Conservation (phyloP, 192 early-diverging fungal genomes). For the Podila minutissima region DNA sequence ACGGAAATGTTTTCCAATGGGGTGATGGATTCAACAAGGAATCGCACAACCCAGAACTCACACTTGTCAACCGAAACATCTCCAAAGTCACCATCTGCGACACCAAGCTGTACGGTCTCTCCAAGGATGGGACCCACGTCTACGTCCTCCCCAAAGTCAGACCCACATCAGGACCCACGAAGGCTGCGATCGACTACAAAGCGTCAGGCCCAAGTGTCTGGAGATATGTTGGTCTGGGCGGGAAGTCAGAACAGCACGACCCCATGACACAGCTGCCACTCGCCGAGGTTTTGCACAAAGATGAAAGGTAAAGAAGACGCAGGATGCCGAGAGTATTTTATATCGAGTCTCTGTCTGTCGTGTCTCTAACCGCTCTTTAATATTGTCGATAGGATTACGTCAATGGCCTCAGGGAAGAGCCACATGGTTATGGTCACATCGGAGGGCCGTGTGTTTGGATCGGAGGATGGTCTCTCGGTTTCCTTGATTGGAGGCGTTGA, state of each 20-base stretch:
- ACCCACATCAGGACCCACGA: conserved; percentile 25
- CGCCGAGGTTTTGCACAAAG: conserved; percentile 19
- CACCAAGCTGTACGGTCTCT: conserved; percentile 25
- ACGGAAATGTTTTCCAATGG: conserved; percentile 57
- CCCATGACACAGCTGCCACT: conserved; percentile 37
- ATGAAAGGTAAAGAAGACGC: conserved; percentile 11
- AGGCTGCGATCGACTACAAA: conserved; percentile 35
- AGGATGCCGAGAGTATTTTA: not conserved
- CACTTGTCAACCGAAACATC: conserved; percentile 48
- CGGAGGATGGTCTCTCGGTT: conserved; percentile 43
- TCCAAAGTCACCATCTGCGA: conserved; percentile 33
- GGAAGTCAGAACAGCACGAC: conserved; percentile 12
- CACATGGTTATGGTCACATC: conserved; percentile 54
- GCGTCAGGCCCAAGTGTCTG: conserved; percentile 9
- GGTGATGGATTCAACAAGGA: conserved; percentile 35
- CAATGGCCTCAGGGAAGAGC: conserved; percentile 50
- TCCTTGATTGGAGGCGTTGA: conserved; percentile 27
- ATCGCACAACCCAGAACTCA: conserved; percentile 38
- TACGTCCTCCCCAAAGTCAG: conserved; percentile 46
- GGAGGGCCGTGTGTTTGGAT: conserved; percentile 49
- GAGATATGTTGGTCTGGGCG: conserved; percentile 42
- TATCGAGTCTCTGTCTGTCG: not conserved
- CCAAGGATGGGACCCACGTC: conserved; percentile 27
- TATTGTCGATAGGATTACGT: conserved; percentile 23
- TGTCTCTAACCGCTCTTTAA: not conserved